Base-by-base conservation (phyloP, 495 filamentous ascomycete species). In the Penicillium turbatum region DNA sequence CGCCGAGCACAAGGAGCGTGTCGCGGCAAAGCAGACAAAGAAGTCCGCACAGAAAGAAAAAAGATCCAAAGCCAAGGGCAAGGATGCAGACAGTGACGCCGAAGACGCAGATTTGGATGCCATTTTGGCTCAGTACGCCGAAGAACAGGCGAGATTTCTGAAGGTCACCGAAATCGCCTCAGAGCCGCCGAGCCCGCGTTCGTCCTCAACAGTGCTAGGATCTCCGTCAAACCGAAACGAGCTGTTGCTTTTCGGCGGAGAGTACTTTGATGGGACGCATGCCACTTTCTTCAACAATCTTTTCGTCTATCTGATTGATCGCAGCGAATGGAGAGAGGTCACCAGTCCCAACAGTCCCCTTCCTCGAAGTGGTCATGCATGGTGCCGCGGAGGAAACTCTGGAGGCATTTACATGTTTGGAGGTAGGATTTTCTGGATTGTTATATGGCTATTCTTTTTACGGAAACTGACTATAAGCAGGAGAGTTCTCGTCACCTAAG, bases 51-150 rank as follows among this genome's bases (percentile, higher is more conserved):
- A 82, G 66, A 88, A 87, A 70, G 89, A 91, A 76, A 92, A 90
- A 77, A 84, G 78, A 67, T 72, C 77, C 47, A 88, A 86, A 71
- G 68, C 74, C 29, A 81, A 80, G 58, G 72, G 73, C 61, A 64
- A 65, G 31, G 76, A 80, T 59, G 85, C 82, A 21, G 88, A 90
- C 63, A 90, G 86, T 66, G 88, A 93, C 64, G 87, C 75, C 34
- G 90, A 96, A 72, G 90, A 96, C 59, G 83, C 92, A n/a, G 93
- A 98, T 71, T 75, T 98, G 37, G 93, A 98, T 68, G 83, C 86
- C n/a, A 90, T 98, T n/a, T 84, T 97, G 11, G 91, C 90, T 15
- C 89, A 93, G 71, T 97, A 96, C 65, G 76, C 78, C 19, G 76
- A 77, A 53, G 72, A 91, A 71, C 93, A 98, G 75, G 92, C 93